Evolutionary conservation across 495 filamentous ascomycete species (phyloP), one percentile per base, ranked within the genome.

Genomic region (Hypomontagnella monticulosa): DNA sequence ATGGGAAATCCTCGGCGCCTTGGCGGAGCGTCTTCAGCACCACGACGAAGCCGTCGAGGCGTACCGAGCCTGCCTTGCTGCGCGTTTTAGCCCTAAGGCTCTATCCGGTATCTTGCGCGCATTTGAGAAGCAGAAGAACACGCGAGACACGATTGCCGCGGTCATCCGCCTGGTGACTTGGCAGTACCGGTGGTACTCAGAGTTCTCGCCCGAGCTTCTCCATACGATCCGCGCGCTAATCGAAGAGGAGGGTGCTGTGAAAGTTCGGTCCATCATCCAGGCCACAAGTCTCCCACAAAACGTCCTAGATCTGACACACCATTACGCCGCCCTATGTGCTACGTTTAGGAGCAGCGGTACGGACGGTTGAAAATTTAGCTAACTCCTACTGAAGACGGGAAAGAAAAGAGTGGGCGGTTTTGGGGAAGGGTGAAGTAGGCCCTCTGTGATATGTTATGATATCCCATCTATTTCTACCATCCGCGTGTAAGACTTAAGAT

Each of bases 101-200:
- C 88, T 97, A 79, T 86, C 86, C 40, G 95, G 94, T 14, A 83
- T 98, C 40, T 75, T 99, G 66, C 87, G 86, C 69, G 81, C 89
- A 43, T 91, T 93, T 67, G 78, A 81, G 66, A 90, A 93, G 70
- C 83, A 85, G 67, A 83, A 85, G 63, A 91, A 90, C 72, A 90
- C 90, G 7, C 79, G 91, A 53, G 87, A 88, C 30, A 91, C 89
- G 62, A 81, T 98, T 23, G 88, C 87, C 37, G 87, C 89, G 8
- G 81, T 97, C 52, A 97, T 98, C 55, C 82, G 92, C 40, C 78
- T 98, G 48, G 91, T 97, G 33, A 91, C 94, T 4, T 99, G 95
- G 95, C 94, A 99, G 79, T 98, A 97, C 77, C 87, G 95, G 61
- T 97, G 95, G 95, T 99, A 98, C 79, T 97, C 93, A 20, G 96